A percentile compares a stretch with the other conserved stretches of the same genome.
These are phyloP conservation scores for Cadophora luteo-olivacea DNA, from an alignment of 2,329 filamentous ascomycete species.

Conservation along the genomic window DNA sequence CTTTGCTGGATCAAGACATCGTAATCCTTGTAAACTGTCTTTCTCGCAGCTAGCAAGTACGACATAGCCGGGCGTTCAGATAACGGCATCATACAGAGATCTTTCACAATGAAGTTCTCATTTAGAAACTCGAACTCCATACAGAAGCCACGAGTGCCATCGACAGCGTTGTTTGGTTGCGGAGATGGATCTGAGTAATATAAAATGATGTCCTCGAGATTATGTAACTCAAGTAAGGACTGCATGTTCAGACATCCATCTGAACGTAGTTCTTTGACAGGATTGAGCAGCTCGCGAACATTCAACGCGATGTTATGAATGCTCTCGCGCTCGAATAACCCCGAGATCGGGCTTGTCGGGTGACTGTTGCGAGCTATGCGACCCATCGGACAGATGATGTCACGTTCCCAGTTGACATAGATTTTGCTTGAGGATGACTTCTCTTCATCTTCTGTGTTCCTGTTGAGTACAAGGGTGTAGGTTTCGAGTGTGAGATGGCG, in stretches of 20 bases:
- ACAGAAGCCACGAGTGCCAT: not conserved
- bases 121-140: constrained; percentile 1
- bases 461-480: not conserved
- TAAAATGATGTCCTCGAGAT: not conserved
- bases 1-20: not conserved
- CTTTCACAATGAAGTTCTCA: not conserved
- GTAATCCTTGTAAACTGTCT: constrained; percentile 9
- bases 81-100: not conserved
- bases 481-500: not conserved
- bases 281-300: not conserved
- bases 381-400: constrained; percentile 6
- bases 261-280: not conserved
- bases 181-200: not conserved
- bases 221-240: not conserved
- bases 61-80: not conserved
- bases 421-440: not conserved
- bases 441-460: not conserved
- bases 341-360: too few species aligned
- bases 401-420: constrained; percentile 8
- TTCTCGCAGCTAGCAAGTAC: constrained; percentile 11
- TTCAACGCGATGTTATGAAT: constrained; percentile 2
- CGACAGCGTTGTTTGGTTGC: not conserved
- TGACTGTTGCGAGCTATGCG: not conserved
- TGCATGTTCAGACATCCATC: constrained; percentile 1
- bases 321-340: not conserved